phyloP scores from a whole-genome alignment of 345 rosid species.

The sweet orange (Citrus sinensis) region DVS_A1.0 CM039165.1:22303001-22303500 shows the following conservation, averaged over 20 bases:
- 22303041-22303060: neutral
- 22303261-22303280: conserved; percentile 71
- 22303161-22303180: conserved; percentile 62
- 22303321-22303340: conserved; percentile 44
- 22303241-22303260: conserved; percentile 81
- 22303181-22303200: conserved; percentile 91
- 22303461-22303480: conserved; percentile 62
- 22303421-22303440: conserved; percentile 24
- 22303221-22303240: conserved; percentile 95
- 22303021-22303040: neutral
- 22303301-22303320: conserved; percentile 62
- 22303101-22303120: conserved; percentile 96
- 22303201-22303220: conserved; percentile 95
- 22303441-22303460: conserved; percentile 45
- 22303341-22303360: conserved; percentile 39
- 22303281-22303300: conserved; percentile 58
- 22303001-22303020: neutral
- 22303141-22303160: conserved; percentile 68
- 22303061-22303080: conserved; percentile 38
- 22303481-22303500: conserved; percentile 85
- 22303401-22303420: conserved; percentile 18
- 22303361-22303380: conserved; percentile 23
- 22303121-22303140: conserved; percentile 91
- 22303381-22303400: conserved; percentile 14
- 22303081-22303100: conserved; percentile 77